These are phyloP conservation scores for Prototheca stagnorum DNA, from an alignment of 163 green algal genomes.

Conservation along the genomic window DNA sequence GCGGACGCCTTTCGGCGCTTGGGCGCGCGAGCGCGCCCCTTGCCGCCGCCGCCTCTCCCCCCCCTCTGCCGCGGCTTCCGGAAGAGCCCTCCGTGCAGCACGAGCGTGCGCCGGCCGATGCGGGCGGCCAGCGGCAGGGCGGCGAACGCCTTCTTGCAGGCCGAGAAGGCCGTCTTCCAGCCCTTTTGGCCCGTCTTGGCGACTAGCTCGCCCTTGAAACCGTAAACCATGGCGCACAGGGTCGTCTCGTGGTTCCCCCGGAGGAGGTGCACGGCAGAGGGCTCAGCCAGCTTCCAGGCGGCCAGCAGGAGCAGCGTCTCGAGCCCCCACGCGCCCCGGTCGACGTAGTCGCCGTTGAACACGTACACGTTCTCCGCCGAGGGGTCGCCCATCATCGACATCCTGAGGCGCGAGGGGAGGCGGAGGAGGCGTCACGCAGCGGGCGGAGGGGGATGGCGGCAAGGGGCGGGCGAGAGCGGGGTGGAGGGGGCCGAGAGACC, in stretches of 20 bases:
- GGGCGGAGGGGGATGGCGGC: not conserved
- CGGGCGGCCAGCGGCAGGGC: conserved; percentile 58
- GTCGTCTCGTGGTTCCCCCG: conserved; percentile 88
- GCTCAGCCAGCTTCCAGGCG: conserved; percentile 58
- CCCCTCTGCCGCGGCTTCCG: no score
- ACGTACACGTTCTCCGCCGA: conserved; percentile 5
- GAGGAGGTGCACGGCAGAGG: conserved; percentile 50
- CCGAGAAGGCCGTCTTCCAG: conserved; percentile 27
- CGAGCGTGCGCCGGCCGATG: conserved; percentile 47
- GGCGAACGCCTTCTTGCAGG: conserved; percentile 52
- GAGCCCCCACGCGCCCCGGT: conserved; percentile 84
- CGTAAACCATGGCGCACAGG: conserved; percentile 79
- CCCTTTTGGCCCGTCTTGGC: conserved; percentile 52
- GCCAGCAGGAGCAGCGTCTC: conserved; percentile 66
- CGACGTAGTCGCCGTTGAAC: conserved; percentile 77
- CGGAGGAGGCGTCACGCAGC: not conserved
- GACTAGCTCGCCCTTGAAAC: conserved; percentile 75
- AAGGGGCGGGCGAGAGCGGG: not conserved
- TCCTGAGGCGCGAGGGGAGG: no score
- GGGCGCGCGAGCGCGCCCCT: no score
- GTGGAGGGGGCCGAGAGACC: no score
- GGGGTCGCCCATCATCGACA: conserved; percentile 43
- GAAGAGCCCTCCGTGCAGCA: conserved; percentile 70
- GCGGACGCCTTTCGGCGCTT: no score
- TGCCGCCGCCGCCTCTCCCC: no score